phyloP scores from a whole-genome alignment of 2,329 filamentous ascomycete species.

The Stagonosporopsis tanaceti region DNA sequence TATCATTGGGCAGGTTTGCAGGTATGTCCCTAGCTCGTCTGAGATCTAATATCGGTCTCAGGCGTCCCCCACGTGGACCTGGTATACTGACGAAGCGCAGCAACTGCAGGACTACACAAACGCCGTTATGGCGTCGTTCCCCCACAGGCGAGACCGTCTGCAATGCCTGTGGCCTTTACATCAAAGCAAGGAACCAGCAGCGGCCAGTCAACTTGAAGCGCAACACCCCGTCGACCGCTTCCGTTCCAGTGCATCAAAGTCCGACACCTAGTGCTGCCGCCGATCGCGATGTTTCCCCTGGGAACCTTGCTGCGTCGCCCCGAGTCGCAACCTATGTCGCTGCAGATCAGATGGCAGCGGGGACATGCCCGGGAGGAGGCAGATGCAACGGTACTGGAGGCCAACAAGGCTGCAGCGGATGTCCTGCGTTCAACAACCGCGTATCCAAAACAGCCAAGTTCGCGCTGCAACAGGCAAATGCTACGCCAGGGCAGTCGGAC shows the following conservation, averaged over 20 bases:
- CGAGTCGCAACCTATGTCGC: constrained; percentile 75
- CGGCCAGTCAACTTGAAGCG: constrained; percentile 91
- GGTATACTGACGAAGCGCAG: constrained; percentile 58
- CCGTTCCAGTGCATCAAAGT: constrained; percentile 48
- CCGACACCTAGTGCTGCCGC: constrained; percentile 49
- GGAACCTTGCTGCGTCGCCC: constrained; percentile 48
- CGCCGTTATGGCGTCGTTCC: constrained; percentile 92
- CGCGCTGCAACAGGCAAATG: constrained; percentile 59
- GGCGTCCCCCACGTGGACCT: constrained; percentile 7
- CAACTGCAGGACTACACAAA: constrained; percentile 93
- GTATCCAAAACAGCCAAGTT: constrained; percentile 86
- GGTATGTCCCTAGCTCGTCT: constrained; percentile 58
- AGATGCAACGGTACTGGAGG: constrained; percentile 96
- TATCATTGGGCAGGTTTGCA: constrained; percentile 73
- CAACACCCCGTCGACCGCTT: constrained; percentile 58
- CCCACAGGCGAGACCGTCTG: constrained; percentile 94
- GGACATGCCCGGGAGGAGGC: constrained; percentile 95
- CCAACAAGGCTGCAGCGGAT: constrained; percentile 92
- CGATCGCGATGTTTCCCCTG: constrained; percentile 52
- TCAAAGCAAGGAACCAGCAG: constrained; percentile 90
- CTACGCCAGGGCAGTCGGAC: constrained; percentile 26
- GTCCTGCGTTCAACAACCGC: constrained; percentile 96
- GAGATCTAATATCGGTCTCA: neutral
- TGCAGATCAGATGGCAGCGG: constrained; percentile 75
- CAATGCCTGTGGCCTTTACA: constrained; percentile 95